Conservation (phyloP, 306 rosid species). For the Prunus campanulata region DNA sequence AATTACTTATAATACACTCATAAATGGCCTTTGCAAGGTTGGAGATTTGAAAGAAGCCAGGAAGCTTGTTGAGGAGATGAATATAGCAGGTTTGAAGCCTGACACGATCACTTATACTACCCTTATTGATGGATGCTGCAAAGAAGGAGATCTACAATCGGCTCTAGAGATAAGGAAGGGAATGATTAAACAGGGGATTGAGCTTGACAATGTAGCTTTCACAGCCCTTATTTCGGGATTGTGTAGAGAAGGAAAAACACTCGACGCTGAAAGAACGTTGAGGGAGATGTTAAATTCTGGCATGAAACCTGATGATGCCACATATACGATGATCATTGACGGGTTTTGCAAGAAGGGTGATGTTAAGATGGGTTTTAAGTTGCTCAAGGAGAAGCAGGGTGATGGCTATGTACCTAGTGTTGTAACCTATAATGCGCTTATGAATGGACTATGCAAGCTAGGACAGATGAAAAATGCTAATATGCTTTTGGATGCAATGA, state of each 20-base stretch:
- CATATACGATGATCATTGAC: conserved; percentile 74
- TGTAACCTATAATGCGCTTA: conserved; percentile 78
- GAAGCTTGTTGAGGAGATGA: conserved; percentile 62
- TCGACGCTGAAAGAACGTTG: conserved; percentile 54
- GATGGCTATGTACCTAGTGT: conserved; percentile 59
- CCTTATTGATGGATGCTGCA: conserved; percentile 79
- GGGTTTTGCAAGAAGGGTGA: conserved; percentile 76
- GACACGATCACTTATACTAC: conserved; percentile 83
- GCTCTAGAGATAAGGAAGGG: conserved; percentile 54
- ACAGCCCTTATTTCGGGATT: conserved; percentile 72
- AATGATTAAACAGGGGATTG: conserved; percentile 57
- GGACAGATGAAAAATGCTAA: conserved; percentile 94
- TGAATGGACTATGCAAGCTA: conserved; percentile 82
- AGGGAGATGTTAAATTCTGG: conserved; percentile 73
- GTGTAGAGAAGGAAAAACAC: conserved; percentile 63
- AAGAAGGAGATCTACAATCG: conserved; percentile 66
- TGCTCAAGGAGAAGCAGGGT: conserved; percentile 75
- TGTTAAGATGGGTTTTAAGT: conserved; percentile 62
- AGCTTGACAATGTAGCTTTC: conserved; percentile 70
- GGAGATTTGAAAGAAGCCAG: conserved; percentile 65
- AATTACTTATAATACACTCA: conserved; percentile 62
- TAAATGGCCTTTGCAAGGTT: conserved; percentile 79
- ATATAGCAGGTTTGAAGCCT: conserved; percentile 47
- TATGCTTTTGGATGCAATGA: conserved; percentile 84
- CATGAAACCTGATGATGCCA: conserved; percentile 67